A percentile compares a stretch with the other conserved stretches of the same genome.
These are phyloP conservation scores for Excoecaria cochinchinensis DNA, from an alignment of 345 rosid species.

Conservation along the genomic window DNA sequence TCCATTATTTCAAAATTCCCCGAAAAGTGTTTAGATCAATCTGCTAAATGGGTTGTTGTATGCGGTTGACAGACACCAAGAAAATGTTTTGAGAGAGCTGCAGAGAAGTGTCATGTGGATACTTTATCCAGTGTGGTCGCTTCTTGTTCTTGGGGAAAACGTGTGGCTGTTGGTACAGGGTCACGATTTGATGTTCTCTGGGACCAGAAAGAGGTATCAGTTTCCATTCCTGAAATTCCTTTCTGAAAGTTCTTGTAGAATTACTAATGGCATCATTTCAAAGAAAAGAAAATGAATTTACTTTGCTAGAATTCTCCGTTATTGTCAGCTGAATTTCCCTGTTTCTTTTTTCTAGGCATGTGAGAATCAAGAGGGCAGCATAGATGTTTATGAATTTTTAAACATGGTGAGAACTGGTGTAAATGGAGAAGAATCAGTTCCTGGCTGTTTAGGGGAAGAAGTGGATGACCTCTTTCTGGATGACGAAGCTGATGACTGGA, in stretches of 20 bases:
- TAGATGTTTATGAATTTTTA: slow-evolving; percentile 71
- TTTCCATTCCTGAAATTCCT: slow-evolving; percentile 5
- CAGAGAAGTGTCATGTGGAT: slow-evolving; percentile 79
- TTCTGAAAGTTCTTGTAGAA: slow-evolving; percentile 3
- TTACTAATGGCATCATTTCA: neutral
- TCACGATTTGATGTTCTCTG: slow-evolving; percentile 78
- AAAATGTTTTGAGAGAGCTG: slow-evolving; percentile 89
- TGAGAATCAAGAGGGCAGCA: slow-evolving; percentile 38
- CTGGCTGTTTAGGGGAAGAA: slow-evolving; percentile 77
- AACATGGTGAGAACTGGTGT: slow-evolving; percentile 58
- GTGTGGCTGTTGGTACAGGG: slow-evolving; percentile 92
- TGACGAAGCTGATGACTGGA: slow-evolving; percentile 58
- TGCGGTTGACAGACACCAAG: slow-evolving; percentile 60
- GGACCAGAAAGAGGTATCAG: slow-evolving; percentile 52
- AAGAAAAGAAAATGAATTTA: neutral
- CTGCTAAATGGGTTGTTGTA: neutral
- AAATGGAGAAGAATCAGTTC: slow-evolving; percentile 30
- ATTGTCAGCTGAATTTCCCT: neutral
- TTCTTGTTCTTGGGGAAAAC: slow-evolving; percentile 93
- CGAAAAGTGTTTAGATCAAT: slow-evolving; percentile 8
- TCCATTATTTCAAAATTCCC: slow-evolving; percentile 5
- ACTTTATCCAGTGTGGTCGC: slow-evolving; percentile 78
- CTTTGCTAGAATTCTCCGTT: neutral
- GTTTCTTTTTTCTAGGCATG: slow-evolving; percentile 45
- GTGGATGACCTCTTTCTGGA: slow-evolving; percentile 55